Conservation (phyloP, 495 filamentous ascomycete genomes). For the Penicillium parvum region DNA sequence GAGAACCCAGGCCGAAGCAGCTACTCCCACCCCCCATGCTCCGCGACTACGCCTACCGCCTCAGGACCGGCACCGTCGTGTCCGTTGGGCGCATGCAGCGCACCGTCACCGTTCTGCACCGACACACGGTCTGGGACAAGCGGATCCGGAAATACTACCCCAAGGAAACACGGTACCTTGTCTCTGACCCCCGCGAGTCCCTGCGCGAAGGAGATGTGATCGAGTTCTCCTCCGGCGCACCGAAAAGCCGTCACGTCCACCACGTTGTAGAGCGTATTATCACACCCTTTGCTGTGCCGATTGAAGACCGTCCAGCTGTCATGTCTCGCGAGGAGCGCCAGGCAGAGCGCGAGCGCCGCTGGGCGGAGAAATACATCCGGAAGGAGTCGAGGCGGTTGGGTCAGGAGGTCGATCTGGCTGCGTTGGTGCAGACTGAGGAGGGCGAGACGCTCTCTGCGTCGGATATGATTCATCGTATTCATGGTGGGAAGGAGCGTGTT, state of each 20-base stretch:
- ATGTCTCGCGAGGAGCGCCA: conserved; percentile 59
- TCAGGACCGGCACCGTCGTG: conserved; percentile 42
- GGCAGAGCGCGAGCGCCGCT: conserved; percentile 43
- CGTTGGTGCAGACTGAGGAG: neutral
- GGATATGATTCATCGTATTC: conserved; percentile 21
- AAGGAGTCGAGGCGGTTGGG: conserved; percentile 33
- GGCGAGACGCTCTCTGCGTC: conserved; percentile 14
- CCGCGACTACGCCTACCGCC: conserved; percentile 36
- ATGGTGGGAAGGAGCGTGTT: conserved; percentile 18
- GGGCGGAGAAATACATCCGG: conserved; percentile 47
- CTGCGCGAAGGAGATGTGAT: conserved; percentile 74
- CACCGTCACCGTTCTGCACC: conserved; percentile 39
- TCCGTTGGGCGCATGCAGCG: conserved; percentile 45
- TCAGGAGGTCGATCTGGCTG: conserved; percentile 17
- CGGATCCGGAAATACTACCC: conserved; percentile 41
- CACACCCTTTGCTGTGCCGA: conserved; percentile 61
- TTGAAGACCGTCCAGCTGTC: conserved; percentile 60
- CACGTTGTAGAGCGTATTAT: conserved; percentile 78
- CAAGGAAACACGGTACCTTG: conserved; percentile 47
- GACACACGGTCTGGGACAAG: conserved; percentile 34
- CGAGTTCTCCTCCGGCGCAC: conserved; percentile 65
- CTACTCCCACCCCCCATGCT: conserved; percentile 27
- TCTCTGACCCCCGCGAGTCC: conserved; percentile 72
- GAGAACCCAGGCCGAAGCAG: conserved; percentile 3
- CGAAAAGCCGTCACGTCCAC: conserved; percentile 59